Conservation (phyloP, 2,329 filamentous ascomycete genomes). For the Raffaelea ambrosiae region DNA sequence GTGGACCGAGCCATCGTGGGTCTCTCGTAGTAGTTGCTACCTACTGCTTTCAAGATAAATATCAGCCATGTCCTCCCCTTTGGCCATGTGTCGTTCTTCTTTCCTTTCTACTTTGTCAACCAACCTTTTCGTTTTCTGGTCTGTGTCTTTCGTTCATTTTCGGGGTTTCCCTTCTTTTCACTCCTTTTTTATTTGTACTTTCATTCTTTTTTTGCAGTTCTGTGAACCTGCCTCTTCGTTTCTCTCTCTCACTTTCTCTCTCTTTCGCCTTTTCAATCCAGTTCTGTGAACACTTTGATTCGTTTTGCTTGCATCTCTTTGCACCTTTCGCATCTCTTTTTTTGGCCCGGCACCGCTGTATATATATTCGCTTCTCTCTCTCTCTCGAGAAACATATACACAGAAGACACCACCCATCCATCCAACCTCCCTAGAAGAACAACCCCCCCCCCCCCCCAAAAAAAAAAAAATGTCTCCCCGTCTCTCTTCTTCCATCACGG, state of each 20-base stretch:
- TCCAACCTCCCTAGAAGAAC: background rate
- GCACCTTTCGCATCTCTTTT: background rate
- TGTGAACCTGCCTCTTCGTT: slow-evolving; percentile 10
- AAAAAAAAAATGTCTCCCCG: slow-evolving; percentile 9
- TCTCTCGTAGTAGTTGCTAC: too few relatives aligned
- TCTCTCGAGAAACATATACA: too few relatives aligned
- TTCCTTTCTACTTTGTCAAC: background rate
- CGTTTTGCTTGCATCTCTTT: slow-evolving; percentile 2
- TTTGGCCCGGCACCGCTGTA: background rate
- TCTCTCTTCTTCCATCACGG: slow-evolving; percentile 26
- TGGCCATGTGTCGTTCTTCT: too few relatives aligned
- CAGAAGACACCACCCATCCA: too few relatives aligned
- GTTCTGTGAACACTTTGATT: slow-evolving; percentile 10
- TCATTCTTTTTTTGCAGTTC: slow-evolving; percentile 11
- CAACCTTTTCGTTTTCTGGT: background rate
- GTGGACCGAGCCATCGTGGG: too few relatives aligned
- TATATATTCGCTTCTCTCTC: too few relatives aligned
- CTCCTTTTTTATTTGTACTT: slow-evolving; percentile 4
- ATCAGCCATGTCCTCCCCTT: background rate
- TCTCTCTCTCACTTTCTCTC: background rate
- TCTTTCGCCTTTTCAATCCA: background rate
- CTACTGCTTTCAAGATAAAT: too few relatives aligned
- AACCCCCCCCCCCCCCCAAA: too few relatives aligned
- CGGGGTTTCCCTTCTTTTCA: slow-evolving; percentile 1
- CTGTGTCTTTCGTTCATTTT: slow-evolving; percentile 1